A percentile compares a stretch with the other conserved stretches of the same genome.
Evolutionary conservation across 1,139 yeast genomes (phyloP).

Genomic region (Kurtzmaniella natalensis): DNA sequence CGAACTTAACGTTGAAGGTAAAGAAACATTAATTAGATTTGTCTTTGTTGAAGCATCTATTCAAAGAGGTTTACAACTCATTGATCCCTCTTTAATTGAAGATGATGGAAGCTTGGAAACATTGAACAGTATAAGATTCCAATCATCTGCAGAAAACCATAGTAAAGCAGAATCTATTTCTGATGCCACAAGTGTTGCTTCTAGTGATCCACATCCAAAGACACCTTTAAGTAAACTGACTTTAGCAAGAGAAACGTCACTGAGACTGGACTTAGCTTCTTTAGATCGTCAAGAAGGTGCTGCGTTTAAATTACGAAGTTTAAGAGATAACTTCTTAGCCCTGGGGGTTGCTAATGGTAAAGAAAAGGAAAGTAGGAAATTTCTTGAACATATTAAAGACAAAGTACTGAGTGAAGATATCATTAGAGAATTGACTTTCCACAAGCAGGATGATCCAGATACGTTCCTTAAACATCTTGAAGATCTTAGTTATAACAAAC

Average conservation of each 20-base stretch:
- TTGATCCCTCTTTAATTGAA: slow-evolving; percentile 35
- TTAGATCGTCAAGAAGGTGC: slow-evolving; percentile 42
- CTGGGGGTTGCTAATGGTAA: not conserved
- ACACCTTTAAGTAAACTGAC: slow-evolving; percentile 5
- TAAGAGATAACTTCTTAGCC: slow-evolving; percentile 15
- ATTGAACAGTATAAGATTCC: slow-evolving; percentile 7
- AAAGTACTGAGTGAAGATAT: slow-evolving; percentile 50
- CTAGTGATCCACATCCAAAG: slow-evolving; percentile 1
- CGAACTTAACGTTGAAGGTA: slow-evolving; percentile 59
- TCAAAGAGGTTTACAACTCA: slow-evolving; percentile 57
- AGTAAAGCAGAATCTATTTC: slow-evolving; percentile 5
- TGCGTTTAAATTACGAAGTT: slow-evolving; percentile 29
- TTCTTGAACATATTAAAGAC: slow-evolving; percentile 14
- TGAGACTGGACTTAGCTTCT: slow-evolving; percentile 25
- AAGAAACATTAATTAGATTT: slow-evolving; percentile 65
- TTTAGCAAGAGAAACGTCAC: not conserved
- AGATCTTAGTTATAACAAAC: slow-evolving; percentile 46
- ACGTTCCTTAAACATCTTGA: slow-evolving; percentile 48
- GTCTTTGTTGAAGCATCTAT: slow-evolving; percentile 67
- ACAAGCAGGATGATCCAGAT: slow-evolving; percentile 49
- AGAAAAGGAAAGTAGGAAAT: slow-evolving; percentile 10
- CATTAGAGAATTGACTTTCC: slow-evolving; percentile 41
- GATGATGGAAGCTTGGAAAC: slow-evolving; percentile 17
- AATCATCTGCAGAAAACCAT: slow-evolving; percentile 3
- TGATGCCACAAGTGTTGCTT: slow-evolving; percentile 1